Base-by-base conservation (phyloP, 805 yeast species). In the Teunomyces panamensis region DNA sequence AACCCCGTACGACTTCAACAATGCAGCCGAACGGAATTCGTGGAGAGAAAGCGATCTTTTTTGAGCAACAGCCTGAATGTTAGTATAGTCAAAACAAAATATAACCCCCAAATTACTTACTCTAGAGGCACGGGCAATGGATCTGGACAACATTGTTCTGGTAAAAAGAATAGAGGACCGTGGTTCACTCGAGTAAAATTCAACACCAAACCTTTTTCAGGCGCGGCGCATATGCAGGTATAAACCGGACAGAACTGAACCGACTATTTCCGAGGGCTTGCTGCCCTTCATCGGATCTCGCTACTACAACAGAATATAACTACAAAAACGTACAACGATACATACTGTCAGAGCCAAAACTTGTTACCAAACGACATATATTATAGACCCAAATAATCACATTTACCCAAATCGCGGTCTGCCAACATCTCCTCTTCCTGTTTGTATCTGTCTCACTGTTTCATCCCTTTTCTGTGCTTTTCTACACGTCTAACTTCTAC, bases 1-100 rank as follows among this genome's bases (percentile, higher is more conserved):
- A 44, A 94, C 84, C 53, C 91, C 96, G 74, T 90, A 92, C 43
- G 78, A 62, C 67, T 84, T 80, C 62, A 94, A 81, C 49, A 94
- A 73, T 53, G 86, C 87, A 45, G 98, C 97, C 29, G 97, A 88
- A 70, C 97, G 89, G 83, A 72, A 94, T 74, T 94, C 99, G 66
- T 94, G 99, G 58, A 94, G 83, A 13, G 97, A 90, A 60, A 94
- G 76, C 74, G 75, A 76, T 79, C 99, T 89, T 54, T 69, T 73
- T 49, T 57, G 54, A 42, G 54, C 60, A 53, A 60, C 56, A 53
- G 67, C 50, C 65, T 62, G 46, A 32, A 26, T n/a, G 64, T 59
- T 58, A 56, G 65, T 60, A 47, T 24, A 45, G 27, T 43, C 27
- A 30, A 4, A 35, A n/a, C 24, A 13, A 37, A 30, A 30, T 29